These are phyloP conservation scores for Rhodotorula babjevae DNA, from an alignment of 768 basidiomycete genomes.

Conservation along the genomic window DNA sequence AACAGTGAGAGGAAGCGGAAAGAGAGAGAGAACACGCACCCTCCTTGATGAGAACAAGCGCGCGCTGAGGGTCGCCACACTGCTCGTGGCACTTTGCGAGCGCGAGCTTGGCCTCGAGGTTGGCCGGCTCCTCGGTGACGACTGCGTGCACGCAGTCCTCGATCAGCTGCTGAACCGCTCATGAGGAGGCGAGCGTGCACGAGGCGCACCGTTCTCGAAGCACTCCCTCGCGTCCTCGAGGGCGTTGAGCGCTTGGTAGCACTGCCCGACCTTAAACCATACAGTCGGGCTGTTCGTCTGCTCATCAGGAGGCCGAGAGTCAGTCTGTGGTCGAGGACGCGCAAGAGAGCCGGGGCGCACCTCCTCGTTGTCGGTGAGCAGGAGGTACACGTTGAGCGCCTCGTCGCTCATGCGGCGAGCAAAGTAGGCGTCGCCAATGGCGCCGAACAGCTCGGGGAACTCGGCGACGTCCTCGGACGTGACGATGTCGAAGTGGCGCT, in stretches of 20 bases:
- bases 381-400: conserved; percentile 73
- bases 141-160: conserved; percentile 52
- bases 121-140: conserved; percentile 63
- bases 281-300: conserved; percentile 41
- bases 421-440: conserved; percentile 80
- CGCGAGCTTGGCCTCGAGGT: conserved; percentile 80
- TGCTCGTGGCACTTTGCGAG: conserved; percentile 87
- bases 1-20: too few relatives aligned
- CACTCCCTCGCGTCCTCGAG: conserved; percentile 70
- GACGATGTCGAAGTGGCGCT: conserved; percentile 75
- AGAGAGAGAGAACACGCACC: conserved; percentile 51
- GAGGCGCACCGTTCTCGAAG: conserved; percentile 65
- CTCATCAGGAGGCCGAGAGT: too few relatives aligned
- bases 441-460: conserved; percentile 70
- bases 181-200: too few relatives aligned
- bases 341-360: conserved; percentile 50
- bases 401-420: conserved; percentile 69
- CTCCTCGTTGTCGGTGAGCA: conserved; percentile 66
- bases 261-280: conserved; percentile 69
- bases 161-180: not conserved
- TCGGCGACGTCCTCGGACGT: conserved; percentile 67
- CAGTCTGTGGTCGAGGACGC: too few relatives aligned
- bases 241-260: conserved; percentile 71
- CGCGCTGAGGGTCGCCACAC: conserved; percentile 69
- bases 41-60: conserved; percentile 76